A percentile compares a stretch with the other conserved stretches of the same genome.
Conservation (phyloP, 164 flowering plant genomes). For the Chimonanthus praecox region DNA sequence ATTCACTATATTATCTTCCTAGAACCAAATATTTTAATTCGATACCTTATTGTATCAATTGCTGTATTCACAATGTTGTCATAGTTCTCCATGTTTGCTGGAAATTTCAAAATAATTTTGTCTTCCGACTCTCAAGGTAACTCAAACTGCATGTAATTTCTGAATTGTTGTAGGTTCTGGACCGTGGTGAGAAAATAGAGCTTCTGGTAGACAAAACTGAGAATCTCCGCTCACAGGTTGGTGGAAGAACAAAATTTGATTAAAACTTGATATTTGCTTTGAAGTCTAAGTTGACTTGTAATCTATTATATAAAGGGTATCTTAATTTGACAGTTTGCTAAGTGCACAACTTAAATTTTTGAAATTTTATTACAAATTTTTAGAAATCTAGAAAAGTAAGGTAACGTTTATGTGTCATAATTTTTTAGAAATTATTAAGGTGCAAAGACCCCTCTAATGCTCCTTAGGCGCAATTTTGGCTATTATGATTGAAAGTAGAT, state of each 20-base stretch:
- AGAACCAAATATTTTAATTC: not conserved
- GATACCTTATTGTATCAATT: not conserved
- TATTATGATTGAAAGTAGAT: too few species aligned
- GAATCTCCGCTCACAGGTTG: constrained; percentile 46
- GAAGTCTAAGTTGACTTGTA: not conserved
- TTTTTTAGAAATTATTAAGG: too few species aligned
- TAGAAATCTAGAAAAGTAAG: too few species aligned
- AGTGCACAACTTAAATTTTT: too few species aligned
- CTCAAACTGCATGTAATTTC: not conserved
- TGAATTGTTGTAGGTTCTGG: constrained; percentile 33
- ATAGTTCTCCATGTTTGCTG: not conserved
- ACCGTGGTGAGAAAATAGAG: constrained; percentile 49
- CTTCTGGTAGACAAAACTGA: constrained; percentile 50
- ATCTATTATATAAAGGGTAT: too few species aligned
- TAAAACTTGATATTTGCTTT: not conserved
- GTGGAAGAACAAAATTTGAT: constrained; percentile 3
- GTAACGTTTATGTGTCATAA: too few species aligned
- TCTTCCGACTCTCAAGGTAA: not conserved
- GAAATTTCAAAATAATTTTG: not conserved
- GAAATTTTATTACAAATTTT: too few species aligned
- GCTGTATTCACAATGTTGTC: not conserved
- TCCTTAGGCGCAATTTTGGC: too few species aligned
- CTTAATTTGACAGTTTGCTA: too few species aligned
- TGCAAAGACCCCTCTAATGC: too few species aligned
- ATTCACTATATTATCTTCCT: not conserved